Evolutionary conservation across 306 rosid genomes (phyloP), one percentile per base, ranked within the genome.

Genomic region (Citrullus colocynthis): DNA sequence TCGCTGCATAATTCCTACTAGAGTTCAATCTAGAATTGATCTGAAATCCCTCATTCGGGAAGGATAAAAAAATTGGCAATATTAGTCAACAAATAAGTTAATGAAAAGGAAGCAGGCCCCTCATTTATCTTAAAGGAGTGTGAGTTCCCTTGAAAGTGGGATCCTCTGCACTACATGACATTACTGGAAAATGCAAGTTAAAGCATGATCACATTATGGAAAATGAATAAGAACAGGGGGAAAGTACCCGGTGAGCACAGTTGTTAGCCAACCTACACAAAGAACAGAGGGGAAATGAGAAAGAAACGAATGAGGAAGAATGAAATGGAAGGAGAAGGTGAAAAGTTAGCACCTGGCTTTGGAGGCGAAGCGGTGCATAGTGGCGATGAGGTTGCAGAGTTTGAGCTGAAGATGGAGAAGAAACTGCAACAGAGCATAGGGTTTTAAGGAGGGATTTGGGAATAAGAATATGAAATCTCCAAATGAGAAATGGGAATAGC

Each of bases 1-100:
- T 84, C 4, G 90, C 88, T 4, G 90, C 90, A 84, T 87, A 84
- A 64, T 82, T 84, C 81, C 90, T 83, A 12, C 80, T 79, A 77
- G 79, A 87, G 80, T 80, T 76, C 81, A 76, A 52, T 20, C 81
- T 64, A 73, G 85, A 78, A 6, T 77, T 77, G 67, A 87, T 77
- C 90, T 87, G 73, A 63, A 80, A 85, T 76, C 76, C 86, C 83
- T 20, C 28, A 41, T 52, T 30, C 37, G 73, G 51, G n/a, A 64
- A 70, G 34, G 24, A 60, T 39, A 80, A 62, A 18, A 34, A 49
- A 20, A 71, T 51, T 8, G 28, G 18, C 18, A 11, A 4, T 36
- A 36, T 36, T 5, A 36, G 39, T 36, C 39, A 36, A 36, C 39
- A 36, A 36, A 36, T 36, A 36, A 36, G 39, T 36, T 36, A 36